phyloP scores from a whole-genome alignment of 345 rosid genomes.

The Stellera chamaejasme region DNA sequence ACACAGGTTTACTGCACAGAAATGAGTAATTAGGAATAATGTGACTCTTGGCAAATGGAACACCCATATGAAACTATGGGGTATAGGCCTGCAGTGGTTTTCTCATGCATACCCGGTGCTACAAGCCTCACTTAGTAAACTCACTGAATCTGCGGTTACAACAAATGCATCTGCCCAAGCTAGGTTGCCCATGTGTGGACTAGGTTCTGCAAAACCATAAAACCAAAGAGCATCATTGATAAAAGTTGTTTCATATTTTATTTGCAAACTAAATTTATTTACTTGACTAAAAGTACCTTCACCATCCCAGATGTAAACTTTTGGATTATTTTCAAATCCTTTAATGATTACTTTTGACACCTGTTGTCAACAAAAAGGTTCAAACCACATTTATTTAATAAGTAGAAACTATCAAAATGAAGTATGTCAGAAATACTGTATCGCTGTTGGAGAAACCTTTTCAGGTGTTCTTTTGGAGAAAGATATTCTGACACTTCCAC shows the following conservation, averaged over 20 bases:
- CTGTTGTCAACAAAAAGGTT: conserved; percentile 23
- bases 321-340: conserved; percentile 71
- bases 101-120: conserved; percentile 73
- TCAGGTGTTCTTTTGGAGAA: conserved; percentile 75
- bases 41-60: conserved; percentile 2
- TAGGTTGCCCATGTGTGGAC: conserved; percentile 86
- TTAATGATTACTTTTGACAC: conserved; percentile 55
- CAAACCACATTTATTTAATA: neutral
- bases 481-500: conserved; percentile 85
- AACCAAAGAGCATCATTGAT: conserved; percentile 9
- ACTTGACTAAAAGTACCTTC: conserved; percentile 45
- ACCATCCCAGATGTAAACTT: conserved; percentile 82
- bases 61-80: neutral
- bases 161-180: conserved; percentile 99
- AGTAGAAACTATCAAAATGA: conserved; percentile 5
- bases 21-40: conserved; percentile 6
- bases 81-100: conserved; percentile 3
- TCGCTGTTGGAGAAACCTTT: conserved; percentile 41
- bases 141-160: conserved; percentile 91
- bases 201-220: conserved; percentile 51
- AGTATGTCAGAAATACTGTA: neutral
- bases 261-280: neutral
- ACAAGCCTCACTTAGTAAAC: conserved; percentile 91
- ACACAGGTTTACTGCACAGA: conserved; percentile 79
- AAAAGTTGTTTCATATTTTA: conserved; percentile 3